phyloP scores from a whole-genome alignment of 2,329 filamentous ascomycete genomes.

The Phaeoacremonium minimum region DNA sequence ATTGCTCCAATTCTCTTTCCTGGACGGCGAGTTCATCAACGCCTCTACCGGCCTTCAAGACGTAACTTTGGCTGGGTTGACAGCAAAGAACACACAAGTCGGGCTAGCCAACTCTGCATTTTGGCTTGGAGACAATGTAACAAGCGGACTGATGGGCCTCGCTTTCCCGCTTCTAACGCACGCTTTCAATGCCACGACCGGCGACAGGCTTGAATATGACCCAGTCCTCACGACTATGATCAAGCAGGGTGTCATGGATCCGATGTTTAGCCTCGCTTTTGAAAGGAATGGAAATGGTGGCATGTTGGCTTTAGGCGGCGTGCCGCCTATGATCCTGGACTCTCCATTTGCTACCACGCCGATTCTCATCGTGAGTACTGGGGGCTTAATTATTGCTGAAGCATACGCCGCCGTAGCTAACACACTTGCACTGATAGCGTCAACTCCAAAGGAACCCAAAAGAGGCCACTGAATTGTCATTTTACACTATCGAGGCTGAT shows the following conservation, averaged over 20 bases:
- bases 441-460: no score
- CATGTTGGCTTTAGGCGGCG: conserved; percentile 42
- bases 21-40: conserved; percentile 33
- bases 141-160: conserved; percentile 45
- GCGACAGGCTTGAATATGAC: conserved; percentile 32
- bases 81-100: conserved; percentile 37
- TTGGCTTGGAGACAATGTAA: conserved; percentile 37
- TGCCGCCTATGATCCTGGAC: conserved; percentile 34
- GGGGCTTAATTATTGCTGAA: no score
- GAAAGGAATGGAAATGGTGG: conserved; percentile 31
- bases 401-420: no score
- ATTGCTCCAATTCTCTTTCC: conserved; percentile 38
- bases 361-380: conserved; percentile 15
- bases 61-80: conserved; percentile 39
- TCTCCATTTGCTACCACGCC: conserved; percentile 16
- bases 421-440: no score
- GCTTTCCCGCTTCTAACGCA: conserved; percentile 43
- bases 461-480: conserved; percentile 12
- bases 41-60: conserved; percentile 32
- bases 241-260: conserved; percentile 31
- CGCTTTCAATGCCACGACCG: conserved; percentile 18
- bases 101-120: conserved; percentile 36
- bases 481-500: conserved; percentile 20
- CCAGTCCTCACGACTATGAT: conserved; percentile 47
- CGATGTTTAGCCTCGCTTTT: conserved; percentile 45